Conservation (phyloP, 179 eudicot genomes). For the Spergularia azorica region DNA sequence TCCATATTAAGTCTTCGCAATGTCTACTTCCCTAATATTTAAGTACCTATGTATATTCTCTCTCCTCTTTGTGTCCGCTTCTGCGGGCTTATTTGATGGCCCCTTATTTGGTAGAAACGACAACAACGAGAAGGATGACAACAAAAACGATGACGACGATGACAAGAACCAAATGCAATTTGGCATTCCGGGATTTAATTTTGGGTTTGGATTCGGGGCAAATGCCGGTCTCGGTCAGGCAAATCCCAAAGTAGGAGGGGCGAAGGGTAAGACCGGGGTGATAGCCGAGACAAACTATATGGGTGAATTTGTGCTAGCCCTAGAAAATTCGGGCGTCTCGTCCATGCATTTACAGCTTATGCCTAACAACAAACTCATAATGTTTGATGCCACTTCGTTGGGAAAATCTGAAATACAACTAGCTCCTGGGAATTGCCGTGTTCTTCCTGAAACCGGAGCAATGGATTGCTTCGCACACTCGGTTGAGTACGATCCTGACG, state of each 20-base stretch:
- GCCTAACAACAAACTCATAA: conserved; percentile 61
- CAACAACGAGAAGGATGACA: neutral
- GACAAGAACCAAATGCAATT: neutral
- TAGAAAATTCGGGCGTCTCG: conserved; percentile 51
- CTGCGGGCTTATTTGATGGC: neutral
- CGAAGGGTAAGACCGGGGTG: neutral
- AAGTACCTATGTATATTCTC: conserved; percentile 19
- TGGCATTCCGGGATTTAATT: neutral
- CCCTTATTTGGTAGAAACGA: neutral
- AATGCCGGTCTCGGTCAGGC: neutral
- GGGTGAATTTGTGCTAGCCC: conserved; percentile 52
- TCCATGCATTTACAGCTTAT: conserved; percentile 90
- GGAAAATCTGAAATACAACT: conserved; percentile 51
- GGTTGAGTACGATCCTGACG: conserved; percentile 33
- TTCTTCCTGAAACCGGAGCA: neutral
- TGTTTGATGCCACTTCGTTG: conserved; percentile 60
- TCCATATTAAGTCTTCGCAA: neutral
- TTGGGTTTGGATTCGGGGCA: neutral
- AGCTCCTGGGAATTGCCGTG: conserved; percentile 22
- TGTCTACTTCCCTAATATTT: conserved; percentile 13
- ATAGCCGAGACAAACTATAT: conserved; percentile 27
- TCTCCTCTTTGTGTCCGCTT: conserved; percentile 24
- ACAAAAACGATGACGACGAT: neutral
- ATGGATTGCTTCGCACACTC: conserved; percentile 43
- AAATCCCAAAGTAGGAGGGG: no score